Evolutionary conservation across 495 filamentous ascomycete genomes (phyloP).

Genomic region (Parathielavia appendiculata): DNA sequence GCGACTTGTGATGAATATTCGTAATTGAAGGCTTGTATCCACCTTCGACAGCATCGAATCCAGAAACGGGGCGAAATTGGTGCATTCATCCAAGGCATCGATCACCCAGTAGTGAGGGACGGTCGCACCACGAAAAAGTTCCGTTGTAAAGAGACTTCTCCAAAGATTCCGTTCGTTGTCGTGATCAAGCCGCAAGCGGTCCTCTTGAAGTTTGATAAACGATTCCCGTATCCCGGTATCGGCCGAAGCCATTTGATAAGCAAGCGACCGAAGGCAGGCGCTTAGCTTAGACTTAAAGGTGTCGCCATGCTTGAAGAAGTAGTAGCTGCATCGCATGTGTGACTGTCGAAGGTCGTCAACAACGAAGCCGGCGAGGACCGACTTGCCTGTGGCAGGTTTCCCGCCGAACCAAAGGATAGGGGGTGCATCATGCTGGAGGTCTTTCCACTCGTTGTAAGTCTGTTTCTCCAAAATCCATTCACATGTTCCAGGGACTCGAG

Average conservation of each 20-base stretch:
- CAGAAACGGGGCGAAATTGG: conserved; percentile 16
- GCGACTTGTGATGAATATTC: conserved; percentile 32
- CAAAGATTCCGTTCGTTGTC: conserved; percentile 17
- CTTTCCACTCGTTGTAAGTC: conserved; percentile 5
- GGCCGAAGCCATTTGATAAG: conserved; percentile 22
- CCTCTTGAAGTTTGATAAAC: conserved; percentile 4
- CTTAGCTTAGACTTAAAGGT: conserved; percentile 3
- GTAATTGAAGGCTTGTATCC: conserved; percentile 16
- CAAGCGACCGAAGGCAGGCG: conserved; percentile 16
- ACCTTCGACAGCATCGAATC: conserved; percentile 26
- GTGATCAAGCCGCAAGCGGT: neutral
- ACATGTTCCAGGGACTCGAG: conserved; percentile 2
- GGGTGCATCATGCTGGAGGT: neutral
- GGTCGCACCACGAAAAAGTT: conserved; percentile 2
- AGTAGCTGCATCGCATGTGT: conserved; percentile 10
- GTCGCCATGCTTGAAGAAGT: conserved; percentile 19
- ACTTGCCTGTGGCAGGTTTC: conserved; percentile 20
- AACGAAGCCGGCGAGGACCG: conserved; percentile 15
- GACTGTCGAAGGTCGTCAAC: conserved; percentile 8
- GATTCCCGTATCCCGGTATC: conserved; percentile 2
- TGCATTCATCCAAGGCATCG: conserved; percentile 21
- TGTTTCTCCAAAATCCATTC: neutral
- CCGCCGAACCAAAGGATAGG: conserved; percentile 13
- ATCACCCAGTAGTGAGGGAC: conserved; percentile 18
- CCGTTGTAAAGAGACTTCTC: conserved; percentile 13